phyloP scores from a whole-genome alignment of 2,329 filamentous ascomycete genomes.

The Cercospora sp. region DNA sequence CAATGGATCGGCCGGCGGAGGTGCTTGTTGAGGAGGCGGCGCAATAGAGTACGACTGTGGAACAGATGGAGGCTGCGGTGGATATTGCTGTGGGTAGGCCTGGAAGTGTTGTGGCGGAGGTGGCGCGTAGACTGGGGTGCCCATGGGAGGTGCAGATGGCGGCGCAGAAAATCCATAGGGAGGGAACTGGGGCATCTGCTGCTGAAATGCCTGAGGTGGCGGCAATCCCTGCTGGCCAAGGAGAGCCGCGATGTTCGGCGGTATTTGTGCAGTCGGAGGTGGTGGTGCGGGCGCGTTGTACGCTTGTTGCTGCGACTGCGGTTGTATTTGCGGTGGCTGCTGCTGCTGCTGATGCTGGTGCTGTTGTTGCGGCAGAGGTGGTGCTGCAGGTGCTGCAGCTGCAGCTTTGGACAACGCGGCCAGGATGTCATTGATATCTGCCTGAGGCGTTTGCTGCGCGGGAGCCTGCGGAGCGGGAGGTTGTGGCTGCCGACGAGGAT shows the following conservation, averaged over 20 bases:
- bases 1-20: constrained; percentile 31
- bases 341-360: constrained; percentile 16
- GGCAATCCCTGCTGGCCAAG: constrained; percentile 25
- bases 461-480: constrained; percentile 19
- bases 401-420: constrained; percentile 37
- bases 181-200: constrained; percentile 17
- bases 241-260: constrained; percentile 34
- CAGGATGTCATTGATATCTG: constrained; percentile 41
- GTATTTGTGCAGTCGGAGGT: constrained; percentile 27
- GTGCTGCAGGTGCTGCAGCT: constrained; percentile 27
- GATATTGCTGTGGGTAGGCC: constrained; percentile 30
- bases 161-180: constrained; percentile 23
- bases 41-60: constrained; percentile 42
- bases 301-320: constrained; percentile 22
- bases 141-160: constrained; percentile 22
- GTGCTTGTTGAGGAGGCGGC: constrained; percentile 61
- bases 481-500: constrained; percentile 17
- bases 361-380: constrained; percentile 26
- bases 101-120: constrained; percentile 24
- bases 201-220: constrained; percentile 17
- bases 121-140: constrained; percentile 23
- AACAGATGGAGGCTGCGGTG: constrained; percentile 39
- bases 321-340: constrained; percentile 27
- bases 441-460: constrained; percentile 26
- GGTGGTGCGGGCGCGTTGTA: constrained; percentile 24